A percentile compares a stretch with the other conserved stretches of the same genome.
phyloP scores from a whole-genome alignment of 129 eudicot species.

The Arctium minus region DNA sequence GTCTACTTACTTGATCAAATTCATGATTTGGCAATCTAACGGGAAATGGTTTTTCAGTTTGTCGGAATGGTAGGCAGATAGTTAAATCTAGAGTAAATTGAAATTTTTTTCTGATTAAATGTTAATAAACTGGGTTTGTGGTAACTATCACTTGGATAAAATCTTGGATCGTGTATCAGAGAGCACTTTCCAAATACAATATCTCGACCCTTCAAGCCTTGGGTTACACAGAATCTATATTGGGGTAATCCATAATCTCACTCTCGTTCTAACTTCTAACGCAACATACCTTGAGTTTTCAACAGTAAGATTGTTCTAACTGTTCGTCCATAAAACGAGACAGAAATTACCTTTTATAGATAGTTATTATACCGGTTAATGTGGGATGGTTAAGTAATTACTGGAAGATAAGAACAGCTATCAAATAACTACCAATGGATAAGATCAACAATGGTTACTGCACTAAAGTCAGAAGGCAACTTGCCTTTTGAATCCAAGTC shows the following conservation, averaged over 20 bases:
- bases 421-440: background rate
- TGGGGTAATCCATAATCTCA: background rate
- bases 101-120: background rate
- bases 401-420: too few species aligned
- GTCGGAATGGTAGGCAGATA: background rate
- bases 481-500: background rate
- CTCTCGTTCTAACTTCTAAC: background rate
- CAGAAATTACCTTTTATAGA: background rate
- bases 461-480: background rate
- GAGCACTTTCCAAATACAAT: background rate
- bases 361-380: background rate
- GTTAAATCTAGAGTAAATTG: background rate
- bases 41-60: background rate
- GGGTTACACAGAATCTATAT: background rate
- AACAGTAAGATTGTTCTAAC: background rate
- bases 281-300: background rate
- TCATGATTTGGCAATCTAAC: background rate
- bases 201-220: background rate
- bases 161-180: background rate
- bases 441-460: background rate
- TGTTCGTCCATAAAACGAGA: background rate
- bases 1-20: background rate
- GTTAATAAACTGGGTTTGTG: background rate
- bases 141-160: background rate
- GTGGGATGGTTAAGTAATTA: background rate